Evolutionary conservation across 106 monocot species (phyloP).

Genomic region (Dendrobium nobile): DNA sequence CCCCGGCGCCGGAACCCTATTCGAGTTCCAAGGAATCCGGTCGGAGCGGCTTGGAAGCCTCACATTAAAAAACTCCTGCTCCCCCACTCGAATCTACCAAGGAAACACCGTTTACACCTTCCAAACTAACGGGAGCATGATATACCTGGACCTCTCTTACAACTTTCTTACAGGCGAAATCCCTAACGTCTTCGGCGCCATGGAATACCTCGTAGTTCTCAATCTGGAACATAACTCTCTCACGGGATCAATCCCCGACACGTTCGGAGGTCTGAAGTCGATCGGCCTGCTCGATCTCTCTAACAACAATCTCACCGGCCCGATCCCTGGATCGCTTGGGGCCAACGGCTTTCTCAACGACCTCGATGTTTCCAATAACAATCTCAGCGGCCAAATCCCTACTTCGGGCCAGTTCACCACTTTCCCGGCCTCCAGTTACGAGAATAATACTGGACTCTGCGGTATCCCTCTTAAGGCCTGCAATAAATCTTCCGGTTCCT

Average conservation of each 20-base stretch:
- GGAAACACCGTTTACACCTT: constrained; percentile 52
- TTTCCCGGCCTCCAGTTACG: constrained; percentile 50
- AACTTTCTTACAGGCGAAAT: constrained; percentile 44
- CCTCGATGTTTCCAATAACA: constrained; percentile 80
- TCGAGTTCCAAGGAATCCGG: constrained; percentile 64
- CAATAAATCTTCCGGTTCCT: neutral
- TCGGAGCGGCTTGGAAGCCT: constrained; percentile 53
- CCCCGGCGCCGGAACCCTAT: constrained; percentile 49
- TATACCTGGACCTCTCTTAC: constrained; percentile 71
- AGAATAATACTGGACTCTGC: constrained; percentile 69
- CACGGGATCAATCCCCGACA: constrained; percentile 48
- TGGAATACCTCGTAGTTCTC: constrained; percentile 53
- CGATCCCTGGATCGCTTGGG: constrained; percentile 44
- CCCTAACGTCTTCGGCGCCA: constrained; percentile 49
- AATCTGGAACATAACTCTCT: constrained; percentile 73
- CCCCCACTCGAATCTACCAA: constrained; percentile 49
- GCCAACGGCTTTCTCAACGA: constrained; percentile 41
- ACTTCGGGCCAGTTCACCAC: constrained; percentile 65
- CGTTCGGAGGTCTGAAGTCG: constrained; percentile 29
- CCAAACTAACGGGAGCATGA: constrained; percentile 48
- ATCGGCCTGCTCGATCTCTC: constrained; percentile 59
- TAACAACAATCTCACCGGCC: constrained; percentile 57
- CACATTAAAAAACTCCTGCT: constrained; percentile 31
- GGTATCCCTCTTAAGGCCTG: constrained; percentile 66
- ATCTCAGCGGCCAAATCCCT: constrained; percentile 67